phyloP scores from a whole-genome alignment of 257 asterid species.

The Solanum clarkiae region DNA sequence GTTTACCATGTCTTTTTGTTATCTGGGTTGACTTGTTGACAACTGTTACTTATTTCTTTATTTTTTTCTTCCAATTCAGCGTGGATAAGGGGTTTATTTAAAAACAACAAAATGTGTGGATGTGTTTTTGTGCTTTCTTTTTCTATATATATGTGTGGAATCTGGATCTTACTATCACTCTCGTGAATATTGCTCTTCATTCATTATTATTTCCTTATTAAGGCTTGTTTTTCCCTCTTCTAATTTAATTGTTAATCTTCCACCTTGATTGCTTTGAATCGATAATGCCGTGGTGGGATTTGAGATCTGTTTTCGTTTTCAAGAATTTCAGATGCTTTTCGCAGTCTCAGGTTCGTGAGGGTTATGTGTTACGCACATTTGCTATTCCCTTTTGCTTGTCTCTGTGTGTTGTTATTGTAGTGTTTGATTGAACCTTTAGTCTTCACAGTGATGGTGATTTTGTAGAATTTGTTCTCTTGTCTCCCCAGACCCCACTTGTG shows the following conservation, averaged over 20 bases:
- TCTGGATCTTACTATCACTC: not conserved
- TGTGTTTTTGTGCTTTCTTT: not conserved
- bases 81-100: not conserved
- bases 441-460: not conserved
- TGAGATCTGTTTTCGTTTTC: constrained; percentile 18
- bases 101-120: not conserved
- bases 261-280: not conserved
- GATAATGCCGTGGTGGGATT: constrained; percentile 29
- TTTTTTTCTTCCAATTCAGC: not conserved
- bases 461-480: not conserved
- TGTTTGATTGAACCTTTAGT: not conserved
- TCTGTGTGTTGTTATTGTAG: not conserved
- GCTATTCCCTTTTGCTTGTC: not conserved
- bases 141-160: not conserved
- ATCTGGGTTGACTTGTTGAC: not conserved
- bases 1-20: not conserved
- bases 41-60: not conserved
- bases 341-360: constrained; percentile 16
- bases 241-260: not conserved
- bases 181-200: not conserved
- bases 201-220: not conserved
- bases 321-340: constrained; percentile 19
- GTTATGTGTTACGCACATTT: not conserved
- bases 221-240: not conserved
- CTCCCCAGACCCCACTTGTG: no score